Base-by-base conservation (phyloP, 2,329 filamentous ascomycete species). In the Diaporthe ilicicola region DNA sequence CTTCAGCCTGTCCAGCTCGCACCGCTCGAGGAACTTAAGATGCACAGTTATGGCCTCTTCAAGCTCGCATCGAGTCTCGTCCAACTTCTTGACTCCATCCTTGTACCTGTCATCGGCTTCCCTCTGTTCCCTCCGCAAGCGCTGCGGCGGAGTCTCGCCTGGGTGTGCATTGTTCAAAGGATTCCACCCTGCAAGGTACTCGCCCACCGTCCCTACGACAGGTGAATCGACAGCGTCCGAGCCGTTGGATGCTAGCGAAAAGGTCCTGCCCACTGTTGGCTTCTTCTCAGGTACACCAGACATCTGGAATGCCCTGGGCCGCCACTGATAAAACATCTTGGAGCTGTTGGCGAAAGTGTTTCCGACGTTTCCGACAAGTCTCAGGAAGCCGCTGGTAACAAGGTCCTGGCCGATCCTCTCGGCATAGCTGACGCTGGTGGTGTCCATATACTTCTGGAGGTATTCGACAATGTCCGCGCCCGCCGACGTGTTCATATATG, bases 261-360 rank as follows among this genome's bases (percentile, higher is more conserved):
- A 93, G 8, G 93, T 92, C 72, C 95, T 90, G 74, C 89, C 87
- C 62, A 95, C 79, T 1, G 90, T 80, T 71, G 88, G 86, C 85
- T 95, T 97, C 87, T 94, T 97, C 81, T 98, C 95, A 0, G 94
- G 94, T 67, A 97, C 86, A 27, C 95, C 95, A 32, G 94, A 91
- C 70, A 96, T 81, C 78, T 97, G 91, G 84, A 98, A 99, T 6
- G 93, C 92, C 83, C 94, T 97, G 9, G 95, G 90, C 68, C 94
- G 92, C 96, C 96, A 99, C 81, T 99, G 96, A 81, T 99, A 99
- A 80, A 93, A 95, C 90, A 98, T 93, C 82, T 93, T 94, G 74
- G 95, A 97, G 86, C 95, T 98, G 83, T 99, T 99, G 76, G 95
- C 95, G 79, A 99, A 99, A 1, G 92, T 94, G 82, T 90, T 98